A percentile compares a stretch with the other conserved stretches of the same genome.
phyloP scores from a whole-genome alignment of 2,329 filamentous ascomycete species.

The Pseudonectria foliicola region DNA sequence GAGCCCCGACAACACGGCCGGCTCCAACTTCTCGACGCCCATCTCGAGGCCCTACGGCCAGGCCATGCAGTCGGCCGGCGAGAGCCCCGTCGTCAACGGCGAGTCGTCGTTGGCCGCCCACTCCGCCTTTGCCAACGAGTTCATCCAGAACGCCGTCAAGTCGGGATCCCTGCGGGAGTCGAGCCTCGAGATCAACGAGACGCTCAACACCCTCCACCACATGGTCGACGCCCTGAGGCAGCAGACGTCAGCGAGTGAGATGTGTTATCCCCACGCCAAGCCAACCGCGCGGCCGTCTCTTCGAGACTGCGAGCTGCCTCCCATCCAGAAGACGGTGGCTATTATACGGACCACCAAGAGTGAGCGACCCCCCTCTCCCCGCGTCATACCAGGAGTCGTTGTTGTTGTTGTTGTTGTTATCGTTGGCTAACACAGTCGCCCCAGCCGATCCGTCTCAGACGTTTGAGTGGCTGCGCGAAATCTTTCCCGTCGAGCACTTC shows the following conservation, averaged over 20 bases:
- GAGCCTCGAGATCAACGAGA: slow-evolving; percentile 13
- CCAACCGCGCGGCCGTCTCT: not conserved
- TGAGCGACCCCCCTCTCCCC: too few species aligned
- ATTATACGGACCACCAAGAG: slow-evolving; percentile 1
- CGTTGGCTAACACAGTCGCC: too few species aligned
- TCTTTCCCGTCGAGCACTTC: slow-evolving; percentile 9
- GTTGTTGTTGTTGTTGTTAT: too few species aligned
- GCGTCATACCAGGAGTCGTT: too few species aligned
- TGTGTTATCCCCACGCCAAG: slow-evolving; percentile 1
- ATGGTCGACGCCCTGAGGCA: slow-evolving; percentile 9
- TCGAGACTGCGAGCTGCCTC: slow-evolving; percentile 2
- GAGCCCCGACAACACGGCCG: not conserved
- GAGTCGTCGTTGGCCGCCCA: slow-evolving; percentile 15
- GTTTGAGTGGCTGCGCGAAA: slow-evolving; percentile 9
- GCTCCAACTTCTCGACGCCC: slow-evolving; percentile 3
- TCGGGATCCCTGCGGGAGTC: slow-evolving; percentile 9
- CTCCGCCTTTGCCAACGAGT: slow-evolving; percentile 14
- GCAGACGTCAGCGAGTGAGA: slow-evolving; percentile 1
- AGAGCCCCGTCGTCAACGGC: slow-evolving; percentile 1
- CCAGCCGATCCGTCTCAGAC: too few species aligned
- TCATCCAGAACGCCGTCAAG: slow-evolving; percentile 15
- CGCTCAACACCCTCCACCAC: slow-evolving; percentile 8
- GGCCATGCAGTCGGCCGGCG: too few species aligned
- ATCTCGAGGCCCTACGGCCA: slow-evolving; percentile 5
- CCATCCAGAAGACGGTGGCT: slow-evolving; percentile 6